Evolutionary conservation across 768 basidiomycete genomes (phyloP).

Genomic region (Lepiota subincarnata): DNA sequence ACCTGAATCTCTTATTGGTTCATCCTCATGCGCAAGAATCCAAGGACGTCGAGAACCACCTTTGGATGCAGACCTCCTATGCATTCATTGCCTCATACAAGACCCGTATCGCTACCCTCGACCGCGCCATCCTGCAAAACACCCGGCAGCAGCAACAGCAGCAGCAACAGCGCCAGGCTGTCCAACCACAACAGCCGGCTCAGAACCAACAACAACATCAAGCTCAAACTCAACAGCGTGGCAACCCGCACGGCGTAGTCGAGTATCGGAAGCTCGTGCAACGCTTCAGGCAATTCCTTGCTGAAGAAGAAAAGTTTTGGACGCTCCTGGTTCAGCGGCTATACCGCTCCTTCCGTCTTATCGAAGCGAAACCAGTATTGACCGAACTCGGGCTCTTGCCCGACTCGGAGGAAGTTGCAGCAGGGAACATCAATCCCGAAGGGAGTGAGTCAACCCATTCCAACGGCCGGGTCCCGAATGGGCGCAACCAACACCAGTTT

Average conservation of each 20-base stretch:
- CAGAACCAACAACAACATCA: conserved; percentile 27
- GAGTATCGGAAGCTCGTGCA: conserved; percentile 85
- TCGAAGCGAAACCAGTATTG: conserved; percentile 58
- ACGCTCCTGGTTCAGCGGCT: conserved; percentile 71
- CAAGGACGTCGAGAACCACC: conserved; percentile 74
- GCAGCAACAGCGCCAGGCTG: conserved; percentile 24
- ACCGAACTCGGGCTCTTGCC: conserved; percentile 50
- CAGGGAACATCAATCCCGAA: conserved; percentile 19
- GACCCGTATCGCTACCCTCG: conserved; percentile 62
- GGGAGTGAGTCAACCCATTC: conserved; percentile 6
- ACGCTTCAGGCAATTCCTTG: conserved; percentile 86
- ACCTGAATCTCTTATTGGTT: conserved; percentile 64
- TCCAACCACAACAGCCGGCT: conserved; percentile 20
- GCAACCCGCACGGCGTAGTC: conserved; percentile 49
- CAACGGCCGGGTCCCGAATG: conserved; percentile 24
- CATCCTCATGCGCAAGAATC: conserved; percentile 70
- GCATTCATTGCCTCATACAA: conserved; percentile 82
- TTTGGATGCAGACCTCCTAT: conserved; percentile 94
- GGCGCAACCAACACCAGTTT: conserved; percentile 61
- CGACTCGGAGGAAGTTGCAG: conserved; percentile 31
- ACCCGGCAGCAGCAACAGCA: conserved; percentile 33
- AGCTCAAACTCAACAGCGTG: conserved; percentile 1
- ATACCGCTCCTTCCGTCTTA: conserved; percentile 66
- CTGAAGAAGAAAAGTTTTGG: conserved; percentile 92
- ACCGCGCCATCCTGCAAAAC: conserved; percentile 46